These are phyloP conservation scores for Xanthoparmelia taractica DNA, from an alignment of 495 filamentous ascomycete species.

Conservation along the genomic window DNA sequence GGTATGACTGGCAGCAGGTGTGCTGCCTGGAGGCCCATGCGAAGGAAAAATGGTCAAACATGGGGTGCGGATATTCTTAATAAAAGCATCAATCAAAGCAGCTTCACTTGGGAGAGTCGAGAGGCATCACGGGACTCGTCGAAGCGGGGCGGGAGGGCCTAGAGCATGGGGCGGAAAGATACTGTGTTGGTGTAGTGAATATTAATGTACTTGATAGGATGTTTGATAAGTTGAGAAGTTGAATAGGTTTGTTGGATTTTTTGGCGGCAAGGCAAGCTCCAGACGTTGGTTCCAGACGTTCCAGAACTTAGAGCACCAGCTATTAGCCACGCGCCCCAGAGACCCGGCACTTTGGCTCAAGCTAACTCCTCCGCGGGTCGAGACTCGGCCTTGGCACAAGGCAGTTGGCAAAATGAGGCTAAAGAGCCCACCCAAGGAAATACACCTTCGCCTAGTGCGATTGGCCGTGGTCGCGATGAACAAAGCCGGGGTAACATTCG, in stretches of 20 bases:
- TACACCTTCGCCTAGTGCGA: no score
- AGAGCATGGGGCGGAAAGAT: background rate
- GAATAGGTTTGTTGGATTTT: no score
- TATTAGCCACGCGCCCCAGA: conserved; percentile 14
- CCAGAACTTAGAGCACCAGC: conserved; percentile 8
- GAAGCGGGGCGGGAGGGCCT: background rate
- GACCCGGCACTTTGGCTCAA: background rate
- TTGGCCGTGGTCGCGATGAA: background rate
- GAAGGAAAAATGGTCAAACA: conserved; percentile 20
- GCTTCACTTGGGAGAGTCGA: background rate
- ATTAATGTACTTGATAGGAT: no score
- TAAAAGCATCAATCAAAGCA: background rate
- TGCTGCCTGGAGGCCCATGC: conserved; percentile 11
- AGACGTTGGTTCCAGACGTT: conserved; percentile 12
- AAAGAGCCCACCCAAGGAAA: no score
- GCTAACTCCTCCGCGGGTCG: conserved; percentile 1
- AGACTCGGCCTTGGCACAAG: no score
- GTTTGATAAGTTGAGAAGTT: conserved; percentile 5
- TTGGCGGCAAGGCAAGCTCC: background rate
- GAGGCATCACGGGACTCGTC: background rate
- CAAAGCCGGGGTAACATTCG: no score
- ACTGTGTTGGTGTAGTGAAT: no score
- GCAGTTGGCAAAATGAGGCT: no score
- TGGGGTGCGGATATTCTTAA: no score
- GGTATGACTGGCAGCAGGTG: background rate